These are phyloP conservation scores for Coemansia sp. DNA, from an alignment of 192 early-diverging fungal genomes.

Conservation along the genomic window DNA sequence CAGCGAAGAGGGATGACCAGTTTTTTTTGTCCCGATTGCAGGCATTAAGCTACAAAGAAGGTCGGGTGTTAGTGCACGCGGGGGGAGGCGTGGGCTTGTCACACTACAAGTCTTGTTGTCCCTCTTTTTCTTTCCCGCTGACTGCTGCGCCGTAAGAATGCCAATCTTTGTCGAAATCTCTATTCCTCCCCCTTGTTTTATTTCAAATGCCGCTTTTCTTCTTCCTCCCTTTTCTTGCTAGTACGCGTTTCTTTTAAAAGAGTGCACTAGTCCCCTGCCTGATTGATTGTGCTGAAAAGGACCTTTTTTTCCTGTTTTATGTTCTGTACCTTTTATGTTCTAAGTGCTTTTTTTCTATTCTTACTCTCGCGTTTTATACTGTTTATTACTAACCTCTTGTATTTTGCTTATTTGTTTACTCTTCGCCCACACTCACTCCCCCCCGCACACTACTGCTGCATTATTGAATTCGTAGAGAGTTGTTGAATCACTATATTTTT, in stretches of 20 bases:
- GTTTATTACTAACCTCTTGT: constrained; percentile 1
- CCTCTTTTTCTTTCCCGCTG: neutral
- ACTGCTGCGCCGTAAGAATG: neutral
- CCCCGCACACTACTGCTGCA: neutral
- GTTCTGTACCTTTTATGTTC: neutral
- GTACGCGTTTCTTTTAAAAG: neutral
- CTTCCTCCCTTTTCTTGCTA: neutral
- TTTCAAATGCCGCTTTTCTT: constrained; percentile 1
- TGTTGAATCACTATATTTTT: neutral
- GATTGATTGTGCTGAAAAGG: constrained; percentile 8
- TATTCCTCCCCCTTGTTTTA: constrained; percentile 4
- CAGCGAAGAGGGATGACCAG: neutral
- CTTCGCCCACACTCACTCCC: neutral
- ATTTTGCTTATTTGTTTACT: constrained; percentile 11
- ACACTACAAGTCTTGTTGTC: constrained; percentile 3
- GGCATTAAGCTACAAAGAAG: neutral
- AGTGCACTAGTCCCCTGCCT: constrained; percentile 6
- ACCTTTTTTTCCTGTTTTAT: neutral
- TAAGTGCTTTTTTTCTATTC: neutral
- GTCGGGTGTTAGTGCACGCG: neutral
- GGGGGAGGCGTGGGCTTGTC: neutral
- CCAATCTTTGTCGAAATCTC: constrained; percentile 9
- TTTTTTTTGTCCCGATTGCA: neutral
- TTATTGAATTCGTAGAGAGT: neutral
- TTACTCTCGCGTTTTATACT: neutral